Base-by-base conservation (phyloP, 306 rosid species). In the Gynostemma pentaphyllum region DNA sequence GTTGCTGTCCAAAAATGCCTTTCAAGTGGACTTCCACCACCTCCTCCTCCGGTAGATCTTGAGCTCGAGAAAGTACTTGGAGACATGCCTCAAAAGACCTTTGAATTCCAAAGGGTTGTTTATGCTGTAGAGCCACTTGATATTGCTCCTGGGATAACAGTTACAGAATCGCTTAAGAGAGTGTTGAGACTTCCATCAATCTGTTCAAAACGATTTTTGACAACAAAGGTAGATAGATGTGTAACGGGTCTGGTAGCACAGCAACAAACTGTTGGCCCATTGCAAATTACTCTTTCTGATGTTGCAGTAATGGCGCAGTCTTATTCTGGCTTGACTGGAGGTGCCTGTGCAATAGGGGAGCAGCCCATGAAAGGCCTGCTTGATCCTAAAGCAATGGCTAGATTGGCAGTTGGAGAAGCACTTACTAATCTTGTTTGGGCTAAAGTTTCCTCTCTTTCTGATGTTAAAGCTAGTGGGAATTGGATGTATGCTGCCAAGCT, bases 401-500 rank as follows among this genome's bases (percentile, higher is more conserved):
- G 97, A 54, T 80, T 90, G 68, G 88, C 95, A 27, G 88, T 90
- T 66, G 96, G 97, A 65, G 96, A 90, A 83, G 96, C 97, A 45
- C 89, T 90, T 32, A 90, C 97, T 67, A 87, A 90, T 75, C 96
- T 90, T 69, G 90, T 90, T 59, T 87, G 97, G 95, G 97, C 97
- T 1, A 82, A 85, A 77, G 82, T 87, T 50, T 82, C 94, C 70
- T 73, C 87, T 39, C 85, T 90, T 30, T 87, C 96, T 69, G 97
- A 89, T 76, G 85, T 89, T 73, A 89, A 86, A 76, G 95, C 95
- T 3, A 89, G 97, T 49, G 97, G 95, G 57, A 86, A 86, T 69
- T 89, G 95, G 97, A 89, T 89, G 95, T 89, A 84, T 48, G 97
- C 95, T 44, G 97, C 97, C 61, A 89, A 89, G 80, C 92, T 89